Conservation (phyloP, 306 rosid species). For the Citrullus colocynthis region DNA sequence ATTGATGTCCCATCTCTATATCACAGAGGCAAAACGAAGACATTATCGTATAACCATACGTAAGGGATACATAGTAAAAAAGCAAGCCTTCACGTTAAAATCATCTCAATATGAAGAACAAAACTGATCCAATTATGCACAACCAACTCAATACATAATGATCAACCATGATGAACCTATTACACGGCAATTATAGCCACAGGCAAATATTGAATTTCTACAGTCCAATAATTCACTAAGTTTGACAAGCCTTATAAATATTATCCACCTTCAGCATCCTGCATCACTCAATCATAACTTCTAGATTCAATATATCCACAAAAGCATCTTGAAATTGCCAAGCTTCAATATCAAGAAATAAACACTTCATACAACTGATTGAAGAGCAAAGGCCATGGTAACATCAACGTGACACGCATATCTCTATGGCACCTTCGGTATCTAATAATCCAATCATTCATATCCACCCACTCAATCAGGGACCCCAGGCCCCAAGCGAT, state of each 20-base stretch:
- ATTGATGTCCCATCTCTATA: slow-evolving; percentile 94
- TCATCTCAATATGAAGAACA: neutral
- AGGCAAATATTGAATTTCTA: neutral
- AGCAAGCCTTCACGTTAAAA: neutral
- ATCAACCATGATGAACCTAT: neutral
- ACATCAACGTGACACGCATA: neutral
- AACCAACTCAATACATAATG: neutral
- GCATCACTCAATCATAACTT: neutral
- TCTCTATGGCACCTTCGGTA: neutral
- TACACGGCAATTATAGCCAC: neutral
- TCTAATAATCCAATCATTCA: neutral
- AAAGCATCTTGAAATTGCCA: neutral
- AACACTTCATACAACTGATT: neutral
- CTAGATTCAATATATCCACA: neutral
- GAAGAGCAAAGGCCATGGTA: neutral
- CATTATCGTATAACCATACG: neutral
- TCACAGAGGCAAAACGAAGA: slow-evolving; percentile 9
- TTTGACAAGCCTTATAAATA: neutral
- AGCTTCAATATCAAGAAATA: neutral
- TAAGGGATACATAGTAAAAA: slow-evolving; percentile 1
- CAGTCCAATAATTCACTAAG: neutral
- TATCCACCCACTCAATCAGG: neutral
- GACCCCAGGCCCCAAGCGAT: neutral
- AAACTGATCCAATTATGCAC: neutral
- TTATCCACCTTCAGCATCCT: neutral